Evolutionary conservation across 148 eudicot genomes (phyloP).

Genomic region (Nyssa sinensis): DNA sequence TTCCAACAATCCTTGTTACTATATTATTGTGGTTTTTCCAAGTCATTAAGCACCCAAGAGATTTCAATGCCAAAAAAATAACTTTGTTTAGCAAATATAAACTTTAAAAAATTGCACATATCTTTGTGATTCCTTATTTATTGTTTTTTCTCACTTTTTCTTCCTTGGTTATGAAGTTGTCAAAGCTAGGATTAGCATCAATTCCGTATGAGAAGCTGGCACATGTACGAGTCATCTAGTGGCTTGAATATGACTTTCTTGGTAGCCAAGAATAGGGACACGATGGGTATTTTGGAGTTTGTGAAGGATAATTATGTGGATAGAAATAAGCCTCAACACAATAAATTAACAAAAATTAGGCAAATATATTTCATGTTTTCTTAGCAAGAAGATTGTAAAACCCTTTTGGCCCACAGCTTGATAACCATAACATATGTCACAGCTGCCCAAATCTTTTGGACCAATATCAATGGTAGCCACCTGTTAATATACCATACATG

Average conservation of each 20-base stretch:
- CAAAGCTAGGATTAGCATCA: no score
- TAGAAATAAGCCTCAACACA: not conserved
- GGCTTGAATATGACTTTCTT: not conserved
- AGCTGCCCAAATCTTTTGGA: not conserved
- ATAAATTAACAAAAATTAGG: no score
- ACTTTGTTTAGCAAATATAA: no score
- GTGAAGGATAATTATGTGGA: not conserved
- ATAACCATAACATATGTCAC: not conserved
- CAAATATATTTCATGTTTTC: not conserved
- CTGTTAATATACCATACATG: not conserved
- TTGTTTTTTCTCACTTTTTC: no score
- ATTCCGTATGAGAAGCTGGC: no score
- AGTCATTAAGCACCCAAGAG: no score
- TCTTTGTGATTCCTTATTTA: no score
- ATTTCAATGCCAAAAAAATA: no score
- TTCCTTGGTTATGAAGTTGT: no score
- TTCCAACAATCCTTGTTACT: not conserved
- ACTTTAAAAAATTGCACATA: no score
- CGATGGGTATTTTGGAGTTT: not conserved
- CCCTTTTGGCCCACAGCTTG: not conserved
- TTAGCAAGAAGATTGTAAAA: not conserved
- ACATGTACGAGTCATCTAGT: no score
- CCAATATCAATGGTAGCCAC: not conserved
- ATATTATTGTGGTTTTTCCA: not conserved
- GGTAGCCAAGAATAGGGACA: not conserved